A percentile compares a stretch with the other conserved stretches of the same genome.
These are phyloP conservation scores for Fraxinus anomala DNA, from an alignment of 257 asterid genomes.

Conservation along the genomic window DNA sequence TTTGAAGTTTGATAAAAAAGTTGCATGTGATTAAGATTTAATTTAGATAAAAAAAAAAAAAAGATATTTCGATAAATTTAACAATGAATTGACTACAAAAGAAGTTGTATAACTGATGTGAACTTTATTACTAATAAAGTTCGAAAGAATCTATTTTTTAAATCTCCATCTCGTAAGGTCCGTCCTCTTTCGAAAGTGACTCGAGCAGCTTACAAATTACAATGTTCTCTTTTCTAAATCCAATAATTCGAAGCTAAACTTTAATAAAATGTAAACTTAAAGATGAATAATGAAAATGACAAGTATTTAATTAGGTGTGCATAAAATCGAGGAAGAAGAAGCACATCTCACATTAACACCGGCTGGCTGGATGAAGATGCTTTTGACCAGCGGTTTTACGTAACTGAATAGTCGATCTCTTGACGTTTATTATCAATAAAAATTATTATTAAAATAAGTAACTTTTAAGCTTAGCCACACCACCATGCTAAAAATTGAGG, in stretches of 20 bases:
- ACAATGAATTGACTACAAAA: not conserved
- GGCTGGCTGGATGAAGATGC: not conserved
- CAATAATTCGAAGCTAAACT: not conserved
- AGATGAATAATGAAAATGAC: not conserved
- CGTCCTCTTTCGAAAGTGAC: slow-evolving; percentile 31
- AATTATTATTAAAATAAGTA: too few species aligned
- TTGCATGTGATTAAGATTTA: too few species aligned
- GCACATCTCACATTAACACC: not conserved
- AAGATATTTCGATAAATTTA: not conserved
- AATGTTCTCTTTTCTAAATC: not conserved
- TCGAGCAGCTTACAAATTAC: slow-evolving; percentile 11
- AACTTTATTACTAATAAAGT: not conserved
- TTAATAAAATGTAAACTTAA: not conserved
- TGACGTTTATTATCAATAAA: not conserved
- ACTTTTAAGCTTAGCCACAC: too few species aligned
- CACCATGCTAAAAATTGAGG: too few species aligned
- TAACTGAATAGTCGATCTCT: not conserved
- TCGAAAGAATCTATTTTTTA: slow-evolving; percentile 8
- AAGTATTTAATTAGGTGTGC: not conserved
- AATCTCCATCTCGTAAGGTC: slow-evolving; percentile 11
- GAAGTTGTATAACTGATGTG: not conserved
- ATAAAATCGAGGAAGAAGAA: not conserved
- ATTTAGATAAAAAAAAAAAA: not conserved
- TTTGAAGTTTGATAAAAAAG: too few species aligned
- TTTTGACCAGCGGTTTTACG: not conserved